phyloP scores from a whole-genome alignment of 495 filamentous ascomycete genomes.

The Trichocladium antarcticum region DNA sequence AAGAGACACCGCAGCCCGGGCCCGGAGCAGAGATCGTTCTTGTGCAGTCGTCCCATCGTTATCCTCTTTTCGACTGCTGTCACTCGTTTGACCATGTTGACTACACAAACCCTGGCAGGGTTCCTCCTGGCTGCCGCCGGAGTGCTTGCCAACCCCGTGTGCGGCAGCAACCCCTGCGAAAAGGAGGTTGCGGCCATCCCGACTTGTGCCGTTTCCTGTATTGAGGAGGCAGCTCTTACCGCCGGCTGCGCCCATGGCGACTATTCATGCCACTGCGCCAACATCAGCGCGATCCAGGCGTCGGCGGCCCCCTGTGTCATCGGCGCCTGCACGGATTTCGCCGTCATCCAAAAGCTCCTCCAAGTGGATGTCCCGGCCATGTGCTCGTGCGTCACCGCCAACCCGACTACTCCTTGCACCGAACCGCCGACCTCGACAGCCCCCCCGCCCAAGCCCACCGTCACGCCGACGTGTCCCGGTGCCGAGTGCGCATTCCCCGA shows the following conservation, averaged over 20 bases:
- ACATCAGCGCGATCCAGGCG: not conserved
- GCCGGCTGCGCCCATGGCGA: not conserved
- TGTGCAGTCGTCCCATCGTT: not conserved
- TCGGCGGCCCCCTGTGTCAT: not conserved
- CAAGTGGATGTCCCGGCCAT: not conserved
- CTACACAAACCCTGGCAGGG: not conserved
- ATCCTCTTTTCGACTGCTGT: not conserved
- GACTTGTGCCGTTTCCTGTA: slow-evolving; percentile 1
- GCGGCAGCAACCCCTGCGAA: slow-evolving; percentile 1
- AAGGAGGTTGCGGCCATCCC: not conserved
- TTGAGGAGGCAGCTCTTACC: not conserved
- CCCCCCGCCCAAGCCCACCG: not conserved
- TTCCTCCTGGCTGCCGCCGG: not conserved
- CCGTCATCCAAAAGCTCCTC: not conserved
- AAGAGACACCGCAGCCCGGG: too few relatives aligned
- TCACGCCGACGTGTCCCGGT: not conserved
- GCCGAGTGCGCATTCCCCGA: not conserved
- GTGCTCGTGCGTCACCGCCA: not conserved
- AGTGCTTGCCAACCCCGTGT: not conserved
- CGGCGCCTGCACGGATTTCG: not conserved
- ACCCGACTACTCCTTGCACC: not conserved
- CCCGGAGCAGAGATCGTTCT: not conserved
- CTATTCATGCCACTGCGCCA: slow-evolving; percentile 1
- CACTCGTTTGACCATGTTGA: not conserved
- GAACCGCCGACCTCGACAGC: not conserved